Evolutionary conservation across 1,284 basidiomycete genomes (phyloP), one percentile per base, ranked within the genome.

Genomic region (Leccinum subspadiceum): DNA sequence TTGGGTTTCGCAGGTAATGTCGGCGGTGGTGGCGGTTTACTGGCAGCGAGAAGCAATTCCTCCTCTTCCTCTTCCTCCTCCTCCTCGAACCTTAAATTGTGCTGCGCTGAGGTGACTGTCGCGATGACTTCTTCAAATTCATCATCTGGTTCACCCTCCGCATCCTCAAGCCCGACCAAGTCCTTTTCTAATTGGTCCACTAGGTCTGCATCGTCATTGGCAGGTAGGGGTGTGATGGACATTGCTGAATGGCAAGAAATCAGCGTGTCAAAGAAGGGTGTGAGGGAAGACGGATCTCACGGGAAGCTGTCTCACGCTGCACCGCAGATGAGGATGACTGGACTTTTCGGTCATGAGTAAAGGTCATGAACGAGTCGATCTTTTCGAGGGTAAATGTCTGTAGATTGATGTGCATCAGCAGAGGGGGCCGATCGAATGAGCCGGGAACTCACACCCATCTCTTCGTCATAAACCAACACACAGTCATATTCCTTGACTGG

Each of bases 331-430:
- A 65, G 9, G 60, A 62, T 24, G 41, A 44, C 41, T 44, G 75
- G 65, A 60, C 74, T 65, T 81, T 83, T 46, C 79, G 75, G 48
- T 84, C 81, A 67, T 82, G 81, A 53, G 72, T 79, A 7, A 91
- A 76, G 17, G 70, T 77, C 48, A 89, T 75, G 58, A 76, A 79
- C 4, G 87, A 85, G 61, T 92, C 90, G 2, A 92, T 71, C 69
- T 90, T 90, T 76, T 92, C 89, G 12, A 92, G 76, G 7, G 83
- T 87, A 66, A 85, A 89, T 49, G 81, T 81, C 89, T 92, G 65
- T 22, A 58, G 29, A 52, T 48, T 41, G 56, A 53, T 58, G 53
- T 22, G 54, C 22, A 61, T 62, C 4, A 68, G 52, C 20, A 5
- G 3, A 51, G 54, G 20, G 20, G 4, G 53, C 15, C 53, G 54